Evolutionary conservation across 345 rosid species (phyloP), one percentile per base, ranked within the genome.

Genomic region (Citrus maxima): DNA sequence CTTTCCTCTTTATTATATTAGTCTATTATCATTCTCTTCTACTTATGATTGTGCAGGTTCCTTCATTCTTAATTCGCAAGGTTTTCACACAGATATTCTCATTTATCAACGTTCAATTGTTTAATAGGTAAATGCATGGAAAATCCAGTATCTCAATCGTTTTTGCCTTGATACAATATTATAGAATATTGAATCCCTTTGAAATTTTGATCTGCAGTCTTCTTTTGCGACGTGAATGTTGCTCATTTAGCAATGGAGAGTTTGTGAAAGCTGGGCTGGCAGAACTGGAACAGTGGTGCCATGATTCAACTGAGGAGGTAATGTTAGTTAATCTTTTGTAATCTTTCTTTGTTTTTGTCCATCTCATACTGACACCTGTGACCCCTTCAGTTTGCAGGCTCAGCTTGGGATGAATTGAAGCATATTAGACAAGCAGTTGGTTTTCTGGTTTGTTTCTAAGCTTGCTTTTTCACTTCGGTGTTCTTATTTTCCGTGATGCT

Each of bases 361-460:
- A 77, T 25, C 60, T 59, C 62, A 70, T 18, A 49, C 80, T 83
- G 76, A 59, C 66, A 19, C 25, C 73, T 76, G 32, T 42, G 79
- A 38, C 75, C 40, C 70, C 34, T 88, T 67, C 90, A 96, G 99
- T 94, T 87, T 86, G 89, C 84, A 34, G 99, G 99, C 61, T 85
- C 90, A 27, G 89, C 98, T 34, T 93, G 95, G 98, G 98, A 96
- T 75, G 99, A 94, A 81, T 73, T 96, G 82, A 94, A 82, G 89
- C 98, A 96, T 79, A 96, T 96, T 80, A 93, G 97, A 87, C 98
- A 96, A 87, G 98, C 98, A 61, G 98, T 96, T 79, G 99, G 98
- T 71, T 96, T 96, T 90, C 90, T 96, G 86, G 99, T 96, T 84
- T 69, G 89, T 76, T 71, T 6, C 51, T 38, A 38, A 22, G 58